Evolutionary conservation across 305 asterid species (phyloP).

Genomic region (Fraxinus albicans): DNA sequence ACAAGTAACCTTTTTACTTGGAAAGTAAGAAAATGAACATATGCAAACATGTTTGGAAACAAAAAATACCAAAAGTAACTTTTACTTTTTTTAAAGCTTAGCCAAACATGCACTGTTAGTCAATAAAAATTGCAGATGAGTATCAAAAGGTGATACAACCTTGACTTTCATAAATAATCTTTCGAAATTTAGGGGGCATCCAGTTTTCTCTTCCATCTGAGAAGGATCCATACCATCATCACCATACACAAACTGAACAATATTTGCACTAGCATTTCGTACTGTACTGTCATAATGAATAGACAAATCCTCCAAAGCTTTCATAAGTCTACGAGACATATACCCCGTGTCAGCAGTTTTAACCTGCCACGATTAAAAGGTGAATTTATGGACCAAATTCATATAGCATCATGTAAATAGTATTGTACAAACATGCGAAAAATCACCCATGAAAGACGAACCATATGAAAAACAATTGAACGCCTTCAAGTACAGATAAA

Average conservation of each 20-base stretch:
- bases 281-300: constrained; percentile 82
- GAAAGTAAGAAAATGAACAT: background rate
- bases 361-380: constrained; percentile 54
- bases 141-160: constrained; percentile 38
- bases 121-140: background rate
- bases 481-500: background rate
- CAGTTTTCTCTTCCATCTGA: constrained; percentile 89
- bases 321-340: constrained; percentile 96
- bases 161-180: constrained; percentile 88
- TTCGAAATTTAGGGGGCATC: constrained; percentile 79
- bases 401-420: background rate
- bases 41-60: background rate
- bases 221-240: constrained; percentile 99
- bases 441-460: background rate
- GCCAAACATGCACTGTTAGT: background rate
- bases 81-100: background rate
- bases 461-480: background rate
- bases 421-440: background rate
- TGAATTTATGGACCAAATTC: background rate
- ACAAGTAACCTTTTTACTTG: background rate
- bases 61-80: background rate
- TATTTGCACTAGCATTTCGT: constrained; percentile 77
- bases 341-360: constrained; percentile 99
- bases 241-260: constrained; percentile 85
- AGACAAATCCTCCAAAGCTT: constrained; percentile 87